Percentiles rank a stretch among this genome's conserved stretches.
Conservation (phyloP, 306 rosid genomes). For the Herpetospermum pedunculosum region DNA sequence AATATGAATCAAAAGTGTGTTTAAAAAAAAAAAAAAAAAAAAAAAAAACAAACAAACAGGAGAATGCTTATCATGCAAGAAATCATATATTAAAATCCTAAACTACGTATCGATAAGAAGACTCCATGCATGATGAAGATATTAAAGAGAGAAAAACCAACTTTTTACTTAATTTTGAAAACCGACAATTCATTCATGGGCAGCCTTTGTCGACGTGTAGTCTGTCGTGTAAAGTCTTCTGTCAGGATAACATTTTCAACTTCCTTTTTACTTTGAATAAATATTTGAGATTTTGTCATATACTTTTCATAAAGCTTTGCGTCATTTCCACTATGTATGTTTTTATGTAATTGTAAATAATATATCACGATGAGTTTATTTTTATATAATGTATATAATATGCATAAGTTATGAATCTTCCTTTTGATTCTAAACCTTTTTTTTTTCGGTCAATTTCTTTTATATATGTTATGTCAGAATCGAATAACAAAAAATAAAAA, state of each 20-base stretch:
- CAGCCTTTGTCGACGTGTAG: conserved; percentile 10
- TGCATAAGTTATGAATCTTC: no score
- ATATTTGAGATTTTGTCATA: background rate
- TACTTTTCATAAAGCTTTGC: conserved; percentile 1
- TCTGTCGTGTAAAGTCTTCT: conserved; percentile 5
- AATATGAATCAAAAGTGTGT: no score
- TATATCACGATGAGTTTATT: background rate
- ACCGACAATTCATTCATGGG: background rate
- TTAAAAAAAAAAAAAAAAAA: background rate
- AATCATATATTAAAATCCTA: background rate
- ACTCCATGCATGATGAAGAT: background rate
- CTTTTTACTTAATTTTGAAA: background rate
- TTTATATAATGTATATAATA: no score
- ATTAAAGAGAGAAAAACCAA: background rate
- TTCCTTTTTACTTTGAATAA: background rate
- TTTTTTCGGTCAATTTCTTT: no score
- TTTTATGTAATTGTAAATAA: background rate
- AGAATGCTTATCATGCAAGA: background rate
- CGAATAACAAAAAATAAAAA: no score
- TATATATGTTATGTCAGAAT: no score
- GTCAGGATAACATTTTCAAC: background rate
- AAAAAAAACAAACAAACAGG: no score
- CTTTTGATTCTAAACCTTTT: no score
- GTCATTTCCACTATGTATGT: conserved; percentile 3
- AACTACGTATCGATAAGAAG: background rate